Evolutionary conservation across 192 early-diverging fungal genomes (phyloP).

Genomic region (Funneliformis mosseae): DNA sequence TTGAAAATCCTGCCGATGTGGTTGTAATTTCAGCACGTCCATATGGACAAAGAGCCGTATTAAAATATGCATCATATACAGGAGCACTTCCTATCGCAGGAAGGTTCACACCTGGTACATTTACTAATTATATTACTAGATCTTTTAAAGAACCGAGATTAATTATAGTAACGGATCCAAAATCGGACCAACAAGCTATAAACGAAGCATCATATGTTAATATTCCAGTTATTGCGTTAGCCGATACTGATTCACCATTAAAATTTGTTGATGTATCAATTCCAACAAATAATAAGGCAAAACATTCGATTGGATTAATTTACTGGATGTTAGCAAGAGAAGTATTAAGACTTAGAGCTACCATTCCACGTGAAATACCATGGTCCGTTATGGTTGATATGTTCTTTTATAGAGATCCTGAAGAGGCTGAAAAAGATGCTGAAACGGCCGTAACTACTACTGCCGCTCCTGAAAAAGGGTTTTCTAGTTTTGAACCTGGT

Average conservation of each 20-base stretch:
- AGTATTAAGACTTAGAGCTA: constrained; percentile 97
- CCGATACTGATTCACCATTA: constrained; percentile 96
- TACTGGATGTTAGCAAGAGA: constrained; percentile 98
- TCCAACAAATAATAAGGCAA: constrained; percentile 99
- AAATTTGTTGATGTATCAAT: constrained; percentile 97
- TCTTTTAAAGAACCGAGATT: constrained; percentile 99
- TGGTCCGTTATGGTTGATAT: constrained; percentile 99
- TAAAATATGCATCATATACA: constrained; percentile 99
- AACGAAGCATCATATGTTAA: constrained; percentile 99
- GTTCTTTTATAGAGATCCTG: constrained; percentile 99
- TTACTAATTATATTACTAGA: constrained; percentile 99
- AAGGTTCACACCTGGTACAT: constrained; percentile 99
- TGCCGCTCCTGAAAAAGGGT: constrained; percentile 42
- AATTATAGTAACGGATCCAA: constrained; percentile 97
- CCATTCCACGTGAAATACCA: constrained; percentile 76
- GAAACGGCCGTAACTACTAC: constrained; percentile 52
- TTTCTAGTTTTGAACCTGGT: constrained; percentile 40
- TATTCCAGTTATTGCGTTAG: constrained; percentile 99
- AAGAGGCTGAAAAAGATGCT: constrained; percentile 95
- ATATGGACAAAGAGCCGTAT: constrained; percentile 97
- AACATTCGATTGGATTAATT: constrained; percentile 98
- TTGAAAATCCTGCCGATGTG: constrained; percentile 98
- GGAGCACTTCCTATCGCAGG: constrained; percentile 99
- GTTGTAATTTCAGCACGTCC: constrained; percentile 96
- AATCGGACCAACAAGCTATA: constrained; percentile 98